Base-by-base conservation (phyloP, 2,329 filamentous ascomycete species). In the Knufia petricola region DNA sequence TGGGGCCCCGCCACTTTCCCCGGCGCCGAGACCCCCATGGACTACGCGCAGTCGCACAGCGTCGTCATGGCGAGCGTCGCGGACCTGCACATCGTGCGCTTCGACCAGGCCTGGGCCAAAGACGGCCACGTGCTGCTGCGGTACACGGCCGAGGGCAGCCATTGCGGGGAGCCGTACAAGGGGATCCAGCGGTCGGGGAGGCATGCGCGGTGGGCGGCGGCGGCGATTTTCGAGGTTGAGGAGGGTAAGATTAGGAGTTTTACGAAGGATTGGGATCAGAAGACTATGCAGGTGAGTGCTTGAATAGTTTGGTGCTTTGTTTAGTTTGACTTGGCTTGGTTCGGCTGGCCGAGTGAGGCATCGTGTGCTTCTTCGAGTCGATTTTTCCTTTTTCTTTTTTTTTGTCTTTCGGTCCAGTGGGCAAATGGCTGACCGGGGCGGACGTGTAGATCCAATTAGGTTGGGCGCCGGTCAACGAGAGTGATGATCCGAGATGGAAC, bases 261-360 rank as follows among this genome's bases (percentile, higher is more conserved):
- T 53, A 64, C 60, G 15, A 67, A 66, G 49, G 64, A 65, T 45
- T 67, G 66, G 63, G 64, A 67, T 52, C 59, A 60, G 50, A 58
- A 58, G 48, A 54, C 53, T 17, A 57, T 58, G 57, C 55, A 58
- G 53, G 53, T 57, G 43, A 24, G 30, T 8, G 15, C 2, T 19
- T 36, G n/a, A n/a, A n/a, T n/a, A n/a, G n/a, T n/a, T n/a, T n/a
- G n/a, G n/a, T n/a, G n/a, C n/a, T n/a, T n/a, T n/a, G n/a, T n/a
- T n/a, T n/a, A n/a, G n/a, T n/a, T n/a, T n/a, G n/a, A n/a, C n/a
- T n/a, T n/a, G n/a, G n/a, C n/a, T n/a, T n/a, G n/a, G n/a, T n/a
- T n/a, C n/a, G n/a, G n/a, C n/a, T n/a, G n/a, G n/a, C n/a, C n/a
- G n/a, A n/a, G n/a, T n/a, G n/a, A n/a, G n/a, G n/a, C n/a, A n/a